phyloP scores from a whole-genome alignment of 1,284 basidiomycete species.

The Gymnopus androsaceus region DNA sequence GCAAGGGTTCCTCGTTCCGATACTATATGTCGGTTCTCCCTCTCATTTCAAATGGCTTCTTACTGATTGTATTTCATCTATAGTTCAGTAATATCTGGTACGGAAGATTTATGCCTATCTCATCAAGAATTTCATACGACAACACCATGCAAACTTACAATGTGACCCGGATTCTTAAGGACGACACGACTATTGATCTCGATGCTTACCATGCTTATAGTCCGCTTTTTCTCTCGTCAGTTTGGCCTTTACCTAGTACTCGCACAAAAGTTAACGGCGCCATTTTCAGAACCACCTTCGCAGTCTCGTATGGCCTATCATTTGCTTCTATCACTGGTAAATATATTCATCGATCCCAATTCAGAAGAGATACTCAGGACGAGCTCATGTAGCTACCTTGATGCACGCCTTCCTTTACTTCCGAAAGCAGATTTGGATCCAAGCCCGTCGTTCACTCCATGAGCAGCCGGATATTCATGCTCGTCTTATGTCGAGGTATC shows the following conservation, averaged over 20 bases:
- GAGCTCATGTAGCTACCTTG: too few relatives aligned
- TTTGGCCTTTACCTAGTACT: too few relatives aligned
- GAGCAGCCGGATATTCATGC: slow-evolving; percentile 85
- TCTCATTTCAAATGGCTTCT: background rate
- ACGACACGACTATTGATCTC: slow-evolving; percentile 57
- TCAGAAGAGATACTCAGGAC: too few relatives aligned
- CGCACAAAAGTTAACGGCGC: too few relatives aligned
- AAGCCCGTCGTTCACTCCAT: slow-evolving; percentile 55
- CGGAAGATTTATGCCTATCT: slow-evolving; percentile 62
- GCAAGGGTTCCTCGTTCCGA: slow-evolving; percentile 65
- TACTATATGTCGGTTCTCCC: slow-evolving; percentile 49
- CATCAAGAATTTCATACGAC: slow-evolving; percentile 56
- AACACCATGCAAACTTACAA: slow-evolving; percentile 72
- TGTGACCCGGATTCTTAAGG: slow-evolving; percentile 63
- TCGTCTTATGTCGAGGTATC: slow-evolving; percentile 77
- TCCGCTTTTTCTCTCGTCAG: slow-evolving; percentile 77
- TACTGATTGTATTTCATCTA: too few relatives aligned
- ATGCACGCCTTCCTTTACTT: slow-evolving; percentile 68
- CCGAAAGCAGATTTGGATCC: slow-evolving; percentile 67
- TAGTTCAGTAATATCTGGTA: slow-evolving; percentile 65
- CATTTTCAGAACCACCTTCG: too few relatives aligned
- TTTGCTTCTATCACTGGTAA: slow-evolving; percentile 73
- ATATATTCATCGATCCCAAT: too few relatives aligned
- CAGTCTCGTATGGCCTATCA: slow-evolving; percentile 66
- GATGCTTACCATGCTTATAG: slow-evolving; percentile 78